Percentiles rank a stretch among this genome's conserved stretches.
phyloP scores from a whole-genome alignment of 441 rosid genomes.

The Gossypium armourianum region DNA sequence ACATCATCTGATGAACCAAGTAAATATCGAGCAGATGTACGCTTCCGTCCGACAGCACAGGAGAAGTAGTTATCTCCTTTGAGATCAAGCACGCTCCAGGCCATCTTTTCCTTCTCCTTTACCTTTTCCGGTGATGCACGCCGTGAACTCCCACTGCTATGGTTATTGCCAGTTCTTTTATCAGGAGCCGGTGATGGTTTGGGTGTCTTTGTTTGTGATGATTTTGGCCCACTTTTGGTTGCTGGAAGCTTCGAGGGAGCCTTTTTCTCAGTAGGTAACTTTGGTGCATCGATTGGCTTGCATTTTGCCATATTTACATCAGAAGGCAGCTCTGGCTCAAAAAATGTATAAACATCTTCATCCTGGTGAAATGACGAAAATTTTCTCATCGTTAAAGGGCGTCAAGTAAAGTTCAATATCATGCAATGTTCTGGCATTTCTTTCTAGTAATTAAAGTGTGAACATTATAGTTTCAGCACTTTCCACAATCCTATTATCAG shows the following conservation, averaged over 20 bases:
- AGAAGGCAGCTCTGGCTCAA: slow-evolving; percentile 81
- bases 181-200: slow-evolving; percentile 44
- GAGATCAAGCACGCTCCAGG: slow-evolving; percentile 96
- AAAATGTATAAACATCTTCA: slow-evolving; percentile 87
- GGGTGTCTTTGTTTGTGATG: slow-evolving; percentile 40
- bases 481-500: neutral
- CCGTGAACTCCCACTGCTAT: slow-evolving; percentile 34
- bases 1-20: slow-evolving; percentile 75
- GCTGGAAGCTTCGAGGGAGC: slow-evolving; percentile 45
- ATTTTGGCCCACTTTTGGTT: slow-evolving; percentile 48
- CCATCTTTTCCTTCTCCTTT: slow-evolving; percentile 48
- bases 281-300: slow-evolving; percentile 48
- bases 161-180: slow-evolving; percentile 31
- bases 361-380: slow-evolving; percentile 35
- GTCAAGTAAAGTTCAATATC: neutral
- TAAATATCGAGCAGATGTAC: slow-evolving; percentile 66
- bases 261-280: slow-evolving; percentile 43
- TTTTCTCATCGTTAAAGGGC: neutral
- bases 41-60: slow-evolving; percentile 79
- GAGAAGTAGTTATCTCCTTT: slow-evolving; percentile 94
- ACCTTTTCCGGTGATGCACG: slow-evolving; percentile 39
- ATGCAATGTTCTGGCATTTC: neutral
- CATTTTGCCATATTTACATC: slow-evolving; percentile 43
- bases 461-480: neutral
- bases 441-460: neutral